These are phyloP conservation scores for Anisogramma anomala DNA, from an alignment of 2,329 filamentous ascomycete genomes.

Conservation along the genomic window DNA sequence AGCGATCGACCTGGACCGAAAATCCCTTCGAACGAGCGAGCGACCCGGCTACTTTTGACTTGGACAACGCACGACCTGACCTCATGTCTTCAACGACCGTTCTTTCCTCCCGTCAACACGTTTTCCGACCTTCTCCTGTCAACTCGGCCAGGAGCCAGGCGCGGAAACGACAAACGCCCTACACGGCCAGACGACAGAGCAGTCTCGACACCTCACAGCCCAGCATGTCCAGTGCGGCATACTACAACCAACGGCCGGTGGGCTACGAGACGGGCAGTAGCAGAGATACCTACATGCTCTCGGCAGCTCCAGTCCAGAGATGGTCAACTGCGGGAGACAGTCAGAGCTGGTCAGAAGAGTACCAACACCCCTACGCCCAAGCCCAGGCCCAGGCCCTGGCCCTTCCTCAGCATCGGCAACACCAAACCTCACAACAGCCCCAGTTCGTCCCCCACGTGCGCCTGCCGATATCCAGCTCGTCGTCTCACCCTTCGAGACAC, in stretches of 20 bases:
- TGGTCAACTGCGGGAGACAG: conserved; percentile 7
- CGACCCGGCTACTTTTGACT: neutral
- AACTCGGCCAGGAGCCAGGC: conserved; percentile 6
- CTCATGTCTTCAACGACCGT: conserved; percentile 13
- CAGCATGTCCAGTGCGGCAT: conserved; percentile 12
- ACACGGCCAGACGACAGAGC: neutral
- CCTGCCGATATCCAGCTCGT: conserved; percentile 1
- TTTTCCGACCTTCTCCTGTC: conserved; percentile 9
- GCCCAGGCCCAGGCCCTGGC: conserved; percentile 5
- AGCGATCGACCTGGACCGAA: neutral
- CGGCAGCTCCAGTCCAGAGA: conserved; percentile 4
- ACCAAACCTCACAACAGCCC: conserved; percentile 5
- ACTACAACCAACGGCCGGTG: conserved; percentile 13
- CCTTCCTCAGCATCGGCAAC: conserved; percentile 1
- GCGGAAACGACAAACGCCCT: neutral
- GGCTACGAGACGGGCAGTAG: conserved; percentile 8
- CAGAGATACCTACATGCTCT: conserved; percentile 6
- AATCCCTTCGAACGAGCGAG: neutral
- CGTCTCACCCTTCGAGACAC: conserved; percentile 20
- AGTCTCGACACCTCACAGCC: neutral
- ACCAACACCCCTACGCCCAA: conserved; percentile 4
- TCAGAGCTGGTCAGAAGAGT: conserved; percentile 8
- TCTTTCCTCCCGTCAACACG: conserved; percentile 7
- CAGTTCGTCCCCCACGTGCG: conserved; percentile 3
- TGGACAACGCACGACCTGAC: neutral